phyloP scores from a whole-genome alignment of 371 early-diverging fungal genomes.

The Lichtheimia ornata region DNA sequence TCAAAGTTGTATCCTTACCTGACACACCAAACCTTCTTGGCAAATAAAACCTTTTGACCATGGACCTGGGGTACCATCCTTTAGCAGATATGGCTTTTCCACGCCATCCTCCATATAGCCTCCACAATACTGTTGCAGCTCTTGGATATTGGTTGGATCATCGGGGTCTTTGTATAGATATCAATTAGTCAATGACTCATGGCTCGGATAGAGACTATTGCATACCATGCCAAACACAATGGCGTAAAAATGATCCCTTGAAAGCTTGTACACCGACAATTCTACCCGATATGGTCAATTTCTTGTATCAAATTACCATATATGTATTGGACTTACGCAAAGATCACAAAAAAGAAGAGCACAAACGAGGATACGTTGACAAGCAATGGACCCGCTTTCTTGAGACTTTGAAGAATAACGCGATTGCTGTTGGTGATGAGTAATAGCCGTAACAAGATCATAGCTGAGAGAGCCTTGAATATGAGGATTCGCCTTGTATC shows the following conservation, averaged over 20 bases:
- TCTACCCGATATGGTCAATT: constrained; percentile 21
- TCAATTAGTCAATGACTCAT: neutral
- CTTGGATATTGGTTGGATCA: constrained; percentile 25
- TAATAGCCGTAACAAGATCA: constrained; percentile 59
- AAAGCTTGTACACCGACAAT: constrained; percentile 68
- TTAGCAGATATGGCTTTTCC: constrained; percentile 26
- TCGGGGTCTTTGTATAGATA: constrained; percentile 28
- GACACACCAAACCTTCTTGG: constrained; percentile 50
- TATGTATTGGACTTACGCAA: constrained; percentile 44
- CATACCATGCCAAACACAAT: constrained; percentile 59
- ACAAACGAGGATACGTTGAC: constrained; percentile 64
- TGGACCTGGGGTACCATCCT: constrained; percentile 24
- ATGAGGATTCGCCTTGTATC: constrained; percentile 47
- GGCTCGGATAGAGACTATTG: neutral
- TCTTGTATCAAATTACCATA: neutral
- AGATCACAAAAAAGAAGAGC: constrained; percentile 64
- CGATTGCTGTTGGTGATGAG: constrained; percentile 63
- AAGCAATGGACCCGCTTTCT: constrained; percentile 63
- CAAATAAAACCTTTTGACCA: constrained; percentile 65
- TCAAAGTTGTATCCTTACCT: constrained; percentile 23
- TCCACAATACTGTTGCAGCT: constrained; percentile 53
- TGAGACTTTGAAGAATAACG: constrained; percentile 64
- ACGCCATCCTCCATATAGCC: constrained; percentile 31
- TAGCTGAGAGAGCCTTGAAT: constrained; percentile 58
- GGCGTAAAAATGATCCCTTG: constrained; percentile 64